A percentile compares a stretch with the other conserved stretches of the same genome.
phyloP scores from a whole-genome alignment of 2,329 filamentous ascomycete species.

The Rhynchosporium secalis region DNA sequence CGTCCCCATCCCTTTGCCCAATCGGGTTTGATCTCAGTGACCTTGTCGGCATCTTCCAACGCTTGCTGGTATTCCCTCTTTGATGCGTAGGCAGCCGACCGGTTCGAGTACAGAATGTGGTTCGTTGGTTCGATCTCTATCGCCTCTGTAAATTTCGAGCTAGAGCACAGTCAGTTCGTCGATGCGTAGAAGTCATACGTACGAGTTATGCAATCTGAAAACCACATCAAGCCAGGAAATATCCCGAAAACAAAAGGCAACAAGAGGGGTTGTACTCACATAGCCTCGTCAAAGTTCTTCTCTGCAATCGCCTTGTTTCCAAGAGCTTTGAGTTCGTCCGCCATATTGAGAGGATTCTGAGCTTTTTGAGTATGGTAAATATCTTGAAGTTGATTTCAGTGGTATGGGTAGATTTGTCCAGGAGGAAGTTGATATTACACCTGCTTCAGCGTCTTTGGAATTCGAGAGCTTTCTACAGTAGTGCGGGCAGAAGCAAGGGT shows the following conservation, averaged over 20 bases:
- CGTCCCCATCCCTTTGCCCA: constrained; percentile 97
- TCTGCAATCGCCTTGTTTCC: constrained; percentile 98
- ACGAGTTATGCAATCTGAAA: not conserved
- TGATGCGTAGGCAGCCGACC: constrained; percentile 84
- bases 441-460: not conserved
- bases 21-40: constrained; percentile 91
- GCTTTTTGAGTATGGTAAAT: not conserved
- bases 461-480: constrained; percentile 13
- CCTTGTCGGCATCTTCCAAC: constrained; percentile 87
- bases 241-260: constrained; percentile 23
- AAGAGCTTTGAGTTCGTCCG: constrained; percentile 87
- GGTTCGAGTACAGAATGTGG: constrained; percentile 97
- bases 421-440: too few relatives aligned
- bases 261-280: constrained; percentile 61
- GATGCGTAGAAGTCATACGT: not conserved
- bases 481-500: not conserved
- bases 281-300: constrained; percentile 93
- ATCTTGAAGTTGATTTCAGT: not conserved
- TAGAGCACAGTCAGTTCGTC: constrained; percentile 43
- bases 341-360: constrained; percentile 39
- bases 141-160: constrained; percentile 91
- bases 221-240: not conserved
- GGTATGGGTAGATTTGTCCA: too few relatives aligned
- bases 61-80: constrained; percentile 86
- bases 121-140: constrained; percentile 86